Conservation (phyloP, 148 eudicot genomes). For the Euryodendron excelsum region DNA sequence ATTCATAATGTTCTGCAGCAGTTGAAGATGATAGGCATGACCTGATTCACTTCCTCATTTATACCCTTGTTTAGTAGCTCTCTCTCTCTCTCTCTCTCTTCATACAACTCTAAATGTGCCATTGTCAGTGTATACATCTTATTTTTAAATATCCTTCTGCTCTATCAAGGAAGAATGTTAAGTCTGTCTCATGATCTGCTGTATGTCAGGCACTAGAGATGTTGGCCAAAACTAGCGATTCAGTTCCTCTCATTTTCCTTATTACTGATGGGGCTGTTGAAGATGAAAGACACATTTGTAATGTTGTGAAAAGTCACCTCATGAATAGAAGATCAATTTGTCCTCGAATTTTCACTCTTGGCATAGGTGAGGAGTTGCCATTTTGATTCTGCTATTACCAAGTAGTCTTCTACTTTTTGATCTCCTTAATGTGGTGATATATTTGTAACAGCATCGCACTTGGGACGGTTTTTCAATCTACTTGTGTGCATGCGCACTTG, state of each 20-base stretch:
- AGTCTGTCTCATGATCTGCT: neutral
- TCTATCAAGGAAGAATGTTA: neutral
- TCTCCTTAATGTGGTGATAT: neutral
- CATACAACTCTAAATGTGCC: neutral
- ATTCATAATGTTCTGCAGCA: too few species aligned
- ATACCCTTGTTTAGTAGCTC: too few species aligned
- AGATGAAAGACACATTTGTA: conserved; percentile 82
- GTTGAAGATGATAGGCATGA: too few species aligned
- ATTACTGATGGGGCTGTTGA: conserved; percentile 91
- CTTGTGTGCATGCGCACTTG: too few species aligned
- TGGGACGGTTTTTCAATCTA: too few species aligned
- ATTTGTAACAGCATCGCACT: too few species aligned
- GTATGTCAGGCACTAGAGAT: conserved; percentile 68
- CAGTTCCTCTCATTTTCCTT: conserved; percentile 59
- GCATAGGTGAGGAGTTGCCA: conserved; percentile 56
- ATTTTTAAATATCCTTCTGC: neutral
- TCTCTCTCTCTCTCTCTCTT: neutral
- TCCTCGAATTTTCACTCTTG: conserved; percentile 79
- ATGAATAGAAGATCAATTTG: conserved; percentile 29
- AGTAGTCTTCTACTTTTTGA: neutral
- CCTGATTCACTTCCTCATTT: too few species aligned
- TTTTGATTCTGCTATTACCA: neutral
- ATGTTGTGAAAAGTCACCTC: conserved; percentile 41
- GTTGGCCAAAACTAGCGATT: conserved; percentile 46
- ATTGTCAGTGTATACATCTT: neutral